A percentile compares a stretch with the other conserved stretches of the same genome.
Evolutionary conservation across 345 rosid species (phyloP).

Genomic region (Brassica juncea): DNA sequence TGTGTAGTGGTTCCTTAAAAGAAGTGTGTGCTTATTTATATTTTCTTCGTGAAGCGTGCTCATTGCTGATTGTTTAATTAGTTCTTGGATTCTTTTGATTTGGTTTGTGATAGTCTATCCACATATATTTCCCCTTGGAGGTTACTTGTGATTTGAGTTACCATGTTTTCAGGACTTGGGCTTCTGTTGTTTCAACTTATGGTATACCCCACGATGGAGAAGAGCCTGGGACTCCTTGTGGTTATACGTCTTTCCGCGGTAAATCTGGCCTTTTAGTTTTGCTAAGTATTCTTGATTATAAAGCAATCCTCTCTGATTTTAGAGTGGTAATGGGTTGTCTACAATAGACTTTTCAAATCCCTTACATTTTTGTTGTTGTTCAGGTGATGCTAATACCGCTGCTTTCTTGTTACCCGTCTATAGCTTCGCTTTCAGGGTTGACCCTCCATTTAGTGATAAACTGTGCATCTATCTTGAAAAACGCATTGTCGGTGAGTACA

Average conservation of each 20-base stretch:
- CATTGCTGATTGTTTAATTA: not conserved
- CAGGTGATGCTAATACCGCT: conserved; percentile 29
- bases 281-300: not conserved
- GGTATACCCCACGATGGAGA: conserved; percentile 20
- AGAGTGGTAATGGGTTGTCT: not conserved
- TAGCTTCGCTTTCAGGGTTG: conserved; percentile 29
- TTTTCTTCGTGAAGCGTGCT: not conserved
- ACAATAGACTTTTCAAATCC: not conserved
- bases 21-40: not conserved
- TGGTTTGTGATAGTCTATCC: not conserved
- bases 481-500: conserved; percentile 27
- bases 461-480: conserved; percentile 23
- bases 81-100: not conserved
- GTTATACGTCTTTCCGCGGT: conserved; percentile 26
- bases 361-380: not conserved
- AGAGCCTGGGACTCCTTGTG: conserved; percentile 21
- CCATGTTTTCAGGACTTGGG: conserved; percentile 28
- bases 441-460: conserved; percentile 22
- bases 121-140: not conserved
- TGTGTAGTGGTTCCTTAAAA: not conserved
- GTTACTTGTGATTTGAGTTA: not conserved
- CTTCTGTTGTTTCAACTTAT: conserved; percentile 32
- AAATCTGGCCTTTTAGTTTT: not conserved
- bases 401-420: conserved; percentile 36
- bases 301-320: not conserved